Conservation (phyloP, 2,329 filamentous ascomycete genomes). For the Pseudonectria foliicola region DNA sequence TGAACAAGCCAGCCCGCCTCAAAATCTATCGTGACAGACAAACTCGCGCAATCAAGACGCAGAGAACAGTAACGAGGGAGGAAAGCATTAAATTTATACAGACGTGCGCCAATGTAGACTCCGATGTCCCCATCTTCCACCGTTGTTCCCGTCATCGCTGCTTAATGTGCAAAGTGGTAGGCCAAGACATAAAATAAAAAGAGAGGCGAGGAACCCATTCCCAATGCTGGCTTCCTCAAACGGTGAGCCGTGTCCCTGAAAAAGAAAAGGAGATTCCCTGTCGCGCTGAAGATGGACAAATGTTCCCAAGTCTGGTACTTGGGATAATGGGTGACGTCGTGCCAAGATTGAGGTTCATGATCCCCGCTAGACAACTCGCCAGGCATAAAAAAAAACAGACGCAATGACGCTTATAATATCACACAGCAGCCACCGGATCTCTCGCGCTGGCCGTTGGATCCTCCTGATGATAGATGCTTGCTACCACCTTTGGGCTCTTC, state of each 20-base stretch:
- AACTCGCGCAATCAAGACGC: constrained; percentile 13
- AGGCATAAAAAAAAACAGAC: constrained; percentile 1
- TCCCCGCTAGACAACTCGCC: constrained; percentile 4
- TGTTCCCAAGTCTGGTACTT: no score
- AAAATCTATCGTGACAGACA: constrained; percentile 8
- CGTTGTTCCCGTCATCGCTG: constrained; percentile 16
- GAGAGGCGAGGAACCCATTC: constrained; percentile 6
- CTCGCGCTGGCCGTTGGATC: constrained; percentile 34
- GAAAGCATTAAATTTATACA: constrained; percentile 19
- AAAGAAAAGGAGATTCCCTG: no score
- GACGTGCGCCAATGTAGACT: constrained; percentile 22
- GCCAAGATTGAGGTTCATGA: constrained; percentile 1
- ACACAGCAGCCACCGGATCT: constrained; percentile 42
- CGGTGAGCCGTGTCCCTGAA: no score
- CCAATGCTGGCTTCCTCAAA: no score
- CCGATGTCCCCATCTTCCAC: constrained; percentile 20
- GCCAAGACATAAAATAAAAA: constrained; percentile 17
- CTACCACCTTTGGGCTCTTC: constrained; percentile 66
- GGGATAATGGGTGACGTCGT: no score
- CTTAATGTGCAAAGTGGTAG: constrained; percentile 15
- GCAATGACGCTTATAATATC: constrained; percentile 35
- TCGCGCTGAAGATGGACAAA: no score
- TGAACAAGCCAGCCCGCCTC: constrained; percentile 19
- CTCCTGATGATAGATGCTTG: constrained; percentile 34
- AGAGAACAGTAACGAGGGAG: constrained; percentile 6